Evolutionary conservation across 305 asterid species (phyloP).

Genomic region (Fraxinus angustifolia): DNA sequence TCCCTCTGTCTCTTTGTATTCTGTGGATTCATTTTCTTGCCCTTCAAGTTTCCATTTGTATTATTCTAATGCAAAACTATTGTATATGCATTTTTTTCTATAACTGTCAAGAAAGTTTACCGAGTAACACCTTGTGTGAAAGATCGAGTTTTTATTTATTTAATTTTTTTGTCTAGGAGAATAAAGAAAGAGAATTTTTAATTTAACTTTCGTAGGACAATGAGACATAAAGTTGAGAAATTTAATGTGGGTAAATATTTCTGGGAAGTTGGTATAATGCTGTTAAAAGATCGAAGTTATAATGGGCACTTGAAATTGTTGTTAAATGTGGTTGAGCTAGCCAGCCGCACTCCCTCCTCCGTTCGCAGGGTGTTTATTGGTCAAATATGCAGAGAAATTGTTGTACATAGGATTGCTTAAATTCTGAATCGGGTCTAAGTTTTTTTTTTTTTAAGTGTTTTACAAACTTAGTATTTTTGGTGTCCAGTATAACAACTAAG

Average conservation of each 20-base stretch:
- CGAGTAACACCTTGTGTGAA: neutral
- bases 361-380: neutral
- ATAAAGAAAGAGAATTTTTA: neutral
- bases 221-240: neutral
- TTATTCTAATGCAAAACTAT: neutral
- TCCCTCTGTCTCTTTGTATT: neutral
- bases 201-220: neutral
- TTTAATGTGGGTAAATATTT: neutral
- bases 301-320: neutral
- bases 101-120: neutral
- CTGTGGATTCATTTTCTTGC: neutral
- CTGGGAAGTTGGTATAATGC: neutral
- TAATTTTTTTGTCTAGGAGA: neutral
- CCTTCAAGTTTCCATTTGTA: neutral
- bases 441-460: neutral
- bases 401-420: neutral
- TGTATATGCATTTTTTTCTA: neutral
- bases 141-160: neutral
- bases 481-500: neutral
- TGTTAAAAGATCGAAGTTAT: neutral
- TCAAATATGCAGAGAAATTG: neutral
- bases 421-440: neutral
- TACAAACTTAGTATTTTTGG: neutral
- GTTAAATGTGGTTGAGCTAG: neutral
- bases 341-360: neutral